A percentile compares a stretch with the other conserved stretches of the same genome.
phyloP scores from a whole-genome alignment of 1,284 basidiomycete genomes.

The Cerrena zonata region DNA sequence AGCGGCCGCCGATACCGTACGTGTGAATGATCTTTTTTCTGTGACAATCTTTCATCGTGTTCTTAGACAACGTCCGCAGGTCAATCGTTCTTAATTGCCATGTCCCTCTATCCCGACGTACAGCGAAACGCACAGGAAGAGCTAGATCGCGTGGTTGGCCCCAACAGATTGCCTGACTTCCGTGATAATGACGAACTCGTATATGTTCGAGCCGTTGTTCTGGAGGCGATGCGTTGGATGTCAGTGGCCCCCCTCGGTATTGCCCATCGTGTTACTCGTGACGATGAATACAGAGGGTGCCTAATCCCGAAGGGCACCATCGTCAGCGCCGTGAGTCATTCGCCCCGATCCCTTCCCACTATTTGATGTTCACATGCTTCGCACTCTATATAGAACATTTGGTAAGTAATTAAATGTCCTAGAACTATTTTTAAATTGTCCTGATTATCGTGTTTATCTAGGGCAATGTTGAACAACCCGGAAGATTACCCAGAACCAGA shows the following conservation, averaged over 20 bases:
- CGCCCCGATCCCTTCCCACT: background rate
- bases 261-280: slow-evolving; percentile 2
- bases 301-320: slow-evolving; percentile 19
- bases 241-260: background rate
- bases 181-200: slow-evolving; percentile 1
- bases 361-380: background rate
- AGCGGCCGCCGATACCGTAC: slow-evolving; percentile 1
- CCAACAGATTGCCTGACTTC: slow-evolving; percentile 10
- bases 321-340: background rate
- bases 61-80: slow-evolving; percentile 5
- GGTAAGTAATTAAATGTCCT: background rate
- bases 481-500: slow-evolving; percentile 16
- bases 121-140: slow-evolving; percentile 22
- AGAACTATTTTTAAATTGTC: background rate
- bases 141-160: slow-evolving; percentile 18
- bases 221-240: slow-evolving; percentile 4
- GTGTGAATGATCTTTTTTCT: background rate
- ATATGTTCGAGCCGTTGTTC: slow-evolving; percentile 4
- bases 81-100: slow-evolving; percentile 3
- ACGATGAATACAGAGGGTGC: slow-evolving; percentile 21
- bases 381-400: slow-evolving; percentile 1
- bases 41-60: background rate
- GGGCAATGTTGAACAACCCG: background rate
- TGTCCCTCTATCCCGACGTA: slow-evolving; percentile 4
- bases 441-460: background rate